Percentiles rank a stretch among this genome's conserved stretches.
These are phyloP conservation scores for Pythium plurisporium DNA, from an alignment of 352 stramenopile species.

Conservation along the genomic window DNA sequence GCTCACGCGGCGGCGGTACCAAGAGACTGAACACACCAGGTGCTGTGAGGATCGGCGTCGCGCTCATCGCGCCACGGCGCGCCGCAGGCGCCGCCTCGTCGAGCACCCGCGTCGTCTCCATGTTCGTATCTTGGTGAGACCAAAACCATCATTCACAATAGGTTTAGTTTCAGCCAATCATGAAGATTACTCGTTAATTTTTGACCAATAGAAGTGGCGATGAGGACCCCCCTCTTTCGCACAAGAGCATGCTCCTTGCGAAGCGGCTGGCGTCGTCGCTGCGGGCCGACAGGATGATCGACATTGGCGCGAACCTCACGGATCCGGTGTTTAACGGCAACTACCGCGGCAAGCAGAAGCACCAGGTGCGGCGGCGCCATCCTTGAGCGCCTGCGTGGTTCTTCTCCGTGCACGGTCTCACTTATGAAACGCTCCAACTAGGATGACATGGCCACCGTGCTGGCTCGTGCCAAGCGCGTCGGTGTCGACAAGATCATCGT, in stretches of 20 bases:
- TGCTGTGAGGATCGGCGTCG: no score
- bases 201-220: not conserved
- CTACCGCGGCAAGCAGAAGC: slow-evolving; percentile 80
- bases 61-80: no score
- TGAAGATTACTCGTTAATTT: no score
- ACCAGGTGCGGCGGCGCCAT: slow-evolving; percentile 56
- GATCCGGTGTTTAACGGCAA: slow-evolving; percentile 81
- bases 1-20: no score
- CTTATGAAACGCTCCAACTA: slow-evolving; percentile 4
- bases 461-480: slow-evolving; percentile 75
- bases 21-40: no score
- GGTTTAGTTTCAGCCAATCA: no score
- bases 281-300: slow-evolving; percentile 39
- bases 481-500: slow-evolving; percentile 92
- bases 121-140: no score
- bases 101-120: no score
- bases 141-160: no score
- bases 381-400: no score
- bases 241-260: not conserved
- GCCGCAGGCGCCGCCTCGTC: no score
- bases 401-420: no score
- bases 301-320: slow-evolving; percentile 90
- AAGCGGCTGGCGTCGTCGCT: slow-evolving; percentile 2
- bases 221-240: not conserved
- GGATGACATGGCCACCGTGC: slow-evolving; percentile 82